phyloP scores from a whole-genome alignment of 768 basidiomycete genomes.

The Hericium coralloides region DNA sequence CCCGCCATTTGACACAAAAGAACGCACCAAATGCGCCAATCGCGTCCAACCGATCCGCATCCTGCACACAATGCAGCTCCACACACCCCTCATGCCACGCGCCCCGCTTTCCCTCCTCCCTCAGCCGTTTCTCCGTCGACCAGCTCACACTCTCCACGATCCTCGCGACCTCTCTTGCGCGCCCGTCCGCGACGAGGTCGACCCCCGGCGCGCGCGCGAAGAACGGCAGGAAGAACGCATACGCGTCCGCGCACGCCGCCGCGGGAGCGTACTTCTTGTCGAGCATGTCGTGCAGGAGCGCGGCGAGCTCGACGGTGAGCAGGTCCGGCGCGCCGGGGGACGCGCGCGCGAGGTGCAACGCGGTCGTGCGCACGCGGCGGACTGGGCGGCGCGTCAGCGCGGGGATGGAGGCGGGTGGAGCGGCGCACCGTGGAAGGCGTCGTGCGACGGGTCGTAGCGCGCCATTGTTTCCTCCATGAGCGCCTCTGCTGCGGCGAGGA shows the following conservation, averaged over 20 bases:
- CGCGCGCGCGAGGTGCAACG: conserved; percentile 54
- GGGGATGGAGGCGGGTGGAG: background rate
- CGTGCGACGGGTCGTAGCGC: conserved; percentile 71
- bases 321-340: conserved; percentile 47
- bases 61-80: conserved; percentile 67
- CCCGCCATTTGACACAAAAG: background rate
- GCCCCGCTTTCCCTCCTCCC: conserved; percentile 43
- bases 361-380: conserved; percentile 72
- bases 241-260: conserved; percentile 46
- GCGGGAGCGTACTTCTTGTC: conserved; percentile 77
- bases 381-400: conserved; percentile 49
- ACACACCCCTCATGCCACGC: conserved; percentile 62
- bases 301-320: conserved; percentile 71
- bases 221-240: conserved; percentile 58
- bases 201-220: conserved; percentile 30
- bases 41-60: conserved; percentile 44
- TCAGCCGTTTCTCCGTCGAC: conserved; percentile 70
- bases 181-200: conserved; percentile 50
- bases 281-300: conserved; percentile 82
- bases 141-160: conserved; percentile 80
- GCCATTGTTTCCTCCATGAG: conserved; percentile 70
- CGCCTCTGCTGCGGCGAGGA: conserved; percentile 51
- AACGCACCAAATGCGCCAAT: conserved; percentile 41
- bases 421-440: conserved; percentile 58
- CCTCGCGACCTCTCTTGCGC: conserved; percentile 43